Conservation (phyloP, 352 stramenopile genomes). For the Pythium folliculosum region DNA sequence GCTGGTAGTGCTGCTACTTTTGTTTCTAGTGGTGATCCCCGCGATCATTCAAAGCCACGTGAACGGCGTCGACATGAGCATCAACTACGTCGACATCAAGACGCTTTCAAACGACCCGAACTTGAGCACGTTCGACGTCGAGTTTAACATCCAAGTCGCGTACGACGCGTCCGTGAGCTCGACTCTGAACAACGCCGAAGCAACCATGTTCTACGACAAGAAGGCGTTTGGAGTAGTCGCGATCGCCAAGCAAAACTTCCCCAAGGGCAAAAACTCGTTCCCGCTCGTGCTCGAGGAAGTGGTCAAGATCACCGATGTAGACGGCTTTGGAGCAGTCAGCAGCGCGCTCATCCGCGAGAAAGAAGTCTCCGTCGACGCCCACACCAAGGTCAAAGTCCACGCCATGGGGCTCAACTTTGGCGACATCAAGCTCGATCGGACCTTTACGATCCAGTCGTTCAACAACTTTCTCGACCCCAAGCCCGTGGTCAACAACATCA, state of each 20-base stretch:
- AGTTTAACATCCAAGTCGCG: conserved; percentile 53
- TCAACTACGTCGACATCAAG: conserved; percentile 71
- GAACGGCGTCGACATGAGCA: conserved; percentile 50
- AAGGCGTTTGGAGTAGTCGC: conserved; percentile 46
- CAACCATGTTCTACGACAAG: conserved; percentile 43
- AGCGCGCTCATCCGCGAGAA: conserved; percentile 37
- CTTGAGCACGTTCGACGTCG: conserved; percentile 37
- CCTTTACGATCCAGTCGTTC: conserved; percentile 42
- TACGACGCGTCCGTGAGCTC: conserved; percentile 48
- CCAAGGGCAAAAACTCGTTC: conserved; percentile 47
- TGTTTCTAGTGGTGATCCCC: conserved; percentile 55
- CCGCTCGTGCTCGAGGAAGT: conserved; percentile 45
- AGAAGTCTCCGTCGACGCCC: conserved; percentile 36
- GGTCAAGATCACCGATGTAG: conserved; percentile 38
- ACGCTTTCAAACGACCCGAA: conserved; percentile 32
- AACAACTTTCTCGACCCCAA: conserved; percentile 50
- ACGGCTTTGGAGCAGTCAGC: conserved; percentile 46
- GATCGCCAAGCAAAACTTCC: conserved; percentile 51
- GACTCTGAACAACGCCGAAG: conserved; percentile 45
- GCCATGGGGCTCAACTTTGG: conserved; percentile 44
- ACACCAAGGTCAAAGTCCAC: conserved; percentile 43
- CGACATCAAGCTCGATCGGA: conserved; percentile 46
- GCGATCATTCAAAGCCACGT: conserved; percentile 60
- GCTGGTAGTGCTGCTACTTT: conserved; percentile 49
- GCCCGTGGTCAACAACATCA: conserved; percentile 52